Evolutionary conservation across 768 basidiomycete genomes (phyloP), one percentile per base, ranked within the genome.

Genomic region (Fibroporia radiculosa): DNA sequence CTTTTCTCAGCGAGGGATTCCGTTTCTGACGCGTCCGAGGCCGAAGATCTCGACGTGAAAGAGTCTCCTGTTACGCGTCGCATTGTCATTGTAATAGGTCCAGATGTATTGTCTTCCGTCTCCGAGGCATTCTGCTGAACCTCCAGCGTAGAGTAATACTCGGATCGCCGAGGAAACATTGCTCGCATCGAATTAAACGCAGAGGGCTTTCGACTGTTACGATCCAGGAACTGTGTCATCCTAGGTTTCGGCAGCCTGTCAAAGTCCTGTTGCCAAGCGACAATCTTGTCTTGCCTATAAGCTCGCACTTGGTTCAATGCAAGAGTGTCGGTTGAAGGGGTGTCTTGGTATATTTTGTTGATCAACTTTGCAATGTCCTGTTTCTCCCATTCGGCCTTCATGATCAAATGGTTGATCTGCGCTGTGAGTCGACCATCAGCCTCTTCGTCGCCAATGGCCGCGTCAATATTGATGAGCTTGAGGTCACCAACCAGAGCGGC

Each of bases 261-360:
- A 53, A 95, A 92, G 58, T 97, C 92, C 49, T 78, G 78, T 62
- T 99, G 93, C 89, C 93, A 97, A n/a, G 86, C 88, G 13, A 95
- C 90, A 37, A 95, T 90, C 60, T 84, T 85, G 55, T 95, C 91
- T 66, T 97, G 95, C 36, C 93, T 74, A 48, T 81, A 82, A 1
- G 86, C 80, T 38, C 93, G 81, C 4, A 93, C 85, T 53, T 78
- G 78, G 49, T 93, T 97, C 40, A 93, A 73, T 28, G 84, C 87
- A 33, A 95, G 74, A 0, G 92, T 93, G 58, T 96, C 92, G 16
- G 77, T 85, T 40, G 90, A 78, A 1, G 77, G 55, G 0, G 91
- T 84, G 47, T 90, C 82, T 55, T 76, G 76, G 63, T 97, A 96
- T 20, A 90, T 78, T 42, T 72, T 66, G 48, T 91, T 84, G 42